Conservation (phyloP, 1,284 basidiomycete genomes). For the Hypsizygus ulmarius region DNA sequence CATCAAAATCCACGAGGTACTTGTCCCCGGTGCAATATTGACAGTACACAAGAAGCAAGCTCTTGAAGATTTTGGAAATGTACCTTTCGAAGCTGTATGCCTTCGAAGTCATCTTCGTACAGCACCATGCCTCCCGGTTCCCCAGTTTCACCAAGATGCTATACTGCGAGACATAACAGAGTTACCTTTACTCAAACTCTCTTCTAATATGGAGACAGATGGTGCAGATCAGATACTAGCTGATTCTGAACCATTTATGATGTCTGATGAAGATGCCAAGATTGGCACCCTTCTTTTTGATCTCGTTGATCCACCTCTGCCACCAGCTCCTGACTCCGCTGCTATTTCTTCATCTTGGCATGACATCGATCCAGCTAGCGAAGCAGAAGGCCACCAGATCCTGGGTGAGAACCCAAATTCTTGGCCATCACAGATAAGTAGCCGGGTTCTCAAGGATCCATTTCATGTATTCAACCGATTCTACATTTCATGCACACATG, state of each 20-base stretch:
- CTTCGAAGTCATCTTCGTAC: slow-evolving; percentile 6
- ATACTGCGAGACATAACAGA: no score
- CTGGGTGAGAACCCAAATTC: neutral
- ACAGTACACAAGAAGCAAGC: slow-evolving; percentile 5
- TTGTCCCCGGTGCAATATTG: slow-evolving; percentile 12
- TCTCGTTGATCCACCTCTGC: no score
- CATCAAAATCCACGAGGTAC: slow-evolving; percentile 13
- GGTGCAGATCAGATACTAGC: no score
- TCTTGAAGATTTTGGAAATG: slow-evolving; percentile 17
- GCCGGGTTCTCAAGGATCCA: slow-evolving; percentile 24
- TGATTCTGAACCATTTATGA: no score
- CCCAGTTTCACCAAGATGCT: no score
- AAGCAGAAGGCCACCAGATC: neutral
- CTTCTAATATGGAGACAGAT: neutral
- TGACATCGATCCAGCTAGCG: neutral
- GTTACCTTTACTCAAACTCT: no score
- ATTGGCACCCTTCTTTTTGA: no score
- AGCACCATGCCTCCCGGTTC: neutral
- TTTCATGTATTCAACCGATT: slow-evolving; percentile 31
- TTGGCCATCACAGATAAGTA: slow-evolving; percentile 9
- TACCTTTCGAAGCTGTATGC: slow-evolving; percentile 15
- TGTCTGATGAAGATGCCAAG: no score
- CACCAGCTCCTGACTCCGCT: no score
- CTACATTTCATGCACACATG: slow-evolving; percentile 25
- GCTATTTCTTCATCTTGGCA: neutral